phyloP scores from a whole-genome alignment of 2,329 filamentous ascomycete species.

The Tolypocladium inflatum region DNA sequence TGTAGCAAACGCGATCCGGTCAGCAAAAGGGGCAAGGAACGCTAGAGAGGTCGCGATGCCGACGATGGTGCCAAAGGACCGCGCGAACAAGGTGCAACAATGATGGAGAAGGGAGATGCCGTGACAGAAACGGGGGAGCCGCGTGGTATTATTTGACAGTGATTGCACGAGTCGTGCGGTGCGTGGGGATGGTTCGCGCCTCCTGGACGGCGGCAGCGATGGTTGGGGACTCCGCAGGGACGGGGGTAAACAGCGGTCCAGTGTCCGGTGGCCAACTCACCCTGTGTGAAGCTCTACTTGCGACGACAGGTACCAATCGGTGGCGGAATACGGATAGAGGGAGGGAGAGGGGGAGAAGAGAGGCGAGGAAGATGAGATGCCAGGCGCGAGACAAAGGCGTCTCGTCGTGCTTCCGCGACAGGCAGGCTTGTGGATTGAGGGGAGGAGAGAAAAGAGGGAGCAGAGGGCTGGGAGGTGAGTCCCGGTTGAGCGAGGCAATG shows the following conservation, averaged over 20 bases:
- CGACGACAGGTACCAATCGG: not conserved
- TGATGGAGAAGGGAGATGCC: not conserved
- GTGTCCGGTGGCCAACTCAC: not conserved
- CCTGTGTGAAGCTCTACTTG: not conserved
- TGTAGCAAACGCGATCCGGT: not conserved
- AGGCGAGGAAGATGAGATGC: not conserved
- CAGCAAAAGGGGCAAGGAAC: not conserved
- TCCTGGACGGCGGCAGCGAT: not conserved
- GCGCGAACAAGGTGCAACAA: not conserved
- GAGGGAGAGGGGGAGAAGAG: not conserved
- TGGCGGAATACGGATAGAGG: not conserved
- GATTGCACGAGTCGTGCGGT: not conserved
- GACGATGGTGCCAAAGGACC: not conserved
- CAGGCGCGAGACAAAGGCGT: not conserved
- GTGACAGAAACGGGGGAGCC: not conserved
- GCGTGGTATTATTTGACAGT: not conserved
- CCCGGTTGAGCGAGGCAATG: not conserved
- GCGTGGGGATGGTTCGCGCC: not conserved
- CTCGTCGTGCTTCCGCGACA: not conserved
- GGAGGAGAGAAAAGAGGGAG: constrained; percentile 3
- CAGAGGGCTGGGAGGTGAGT: not conserved
- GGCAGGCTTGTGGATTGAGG: not conserved
- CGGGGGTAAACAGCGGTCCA: not conserved
- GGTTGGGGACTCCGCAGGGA: not conserved
- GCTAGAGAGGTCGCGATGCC: not conserved